Conservation (phyloP, 2,329 filamentous ascomycete species). For the Laburnicola sp. region DNA sequence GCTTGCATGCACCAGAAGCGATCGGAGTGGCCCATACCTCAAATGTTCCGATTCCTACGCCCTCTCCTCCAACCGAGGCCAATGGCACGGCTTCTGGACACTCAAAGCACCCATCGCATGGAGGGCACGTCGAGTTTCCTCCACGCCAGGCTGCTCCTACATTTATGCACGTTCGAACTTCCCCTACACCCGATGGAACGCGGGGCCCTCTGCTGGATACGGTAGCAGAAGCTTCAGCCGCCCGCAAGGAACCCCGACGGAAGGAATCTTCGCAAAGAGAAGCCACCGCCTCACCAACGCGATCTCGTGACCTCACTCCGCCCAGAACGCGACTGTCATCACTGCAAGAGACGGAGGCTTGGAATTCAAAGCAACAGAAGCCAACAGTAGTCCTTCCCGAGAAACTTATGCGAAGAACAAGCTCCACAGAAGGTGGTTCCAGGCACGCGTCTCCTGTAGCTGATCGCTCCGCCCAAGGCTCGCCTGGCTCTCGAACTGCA, state of each 20-base stretch:
- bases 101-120: constrained; percentile 21
- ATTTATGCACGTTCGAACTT: constrained; percentile 25
- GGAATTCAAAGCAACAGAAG: constrained; percentile 10
- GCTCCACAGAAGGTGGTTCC: constrained; percentile 15
- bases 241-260: constrained; percentile 24
- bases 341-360: constrained; percentile 35
- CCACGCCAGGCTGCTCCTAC: constrained; percentile 31
- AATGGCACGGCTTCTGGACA: constrained; percentile 15
- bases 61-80: constrained; percentile 32
- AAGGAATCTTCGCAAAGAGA: constrained; percentile 14
- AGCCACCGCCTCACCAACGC: constrained; percentile 19
- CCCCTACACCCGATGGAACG: constrained; percentile 32
- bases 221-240: constrained; percentile 6
- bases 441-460: constrained; percentile 19
- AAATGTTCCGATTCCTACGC: constrained; percentile 41
- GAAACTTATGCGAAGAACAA: constrained; percentile 10
- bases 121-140: constrained; percentile 33
- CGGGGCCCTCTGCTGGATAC: too few species aligned
- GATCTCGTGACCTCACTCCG: constrained; percentile 25
- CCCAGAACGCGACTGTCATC: constrained; percentile 32
- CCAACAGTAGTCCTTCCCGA: constrained; percentile 8
- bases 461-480: constrained; percentile 28
- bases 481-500: constrained; percentile 22
- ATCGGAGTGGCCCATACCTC: constrained; percentile 52
- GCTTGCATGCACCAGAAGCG: constrained; percentile 27